phyloP scores from a whole-genome alignment of 805 yeast species.

The Saccharomycopsis oosterbeekiorum region DNA sequence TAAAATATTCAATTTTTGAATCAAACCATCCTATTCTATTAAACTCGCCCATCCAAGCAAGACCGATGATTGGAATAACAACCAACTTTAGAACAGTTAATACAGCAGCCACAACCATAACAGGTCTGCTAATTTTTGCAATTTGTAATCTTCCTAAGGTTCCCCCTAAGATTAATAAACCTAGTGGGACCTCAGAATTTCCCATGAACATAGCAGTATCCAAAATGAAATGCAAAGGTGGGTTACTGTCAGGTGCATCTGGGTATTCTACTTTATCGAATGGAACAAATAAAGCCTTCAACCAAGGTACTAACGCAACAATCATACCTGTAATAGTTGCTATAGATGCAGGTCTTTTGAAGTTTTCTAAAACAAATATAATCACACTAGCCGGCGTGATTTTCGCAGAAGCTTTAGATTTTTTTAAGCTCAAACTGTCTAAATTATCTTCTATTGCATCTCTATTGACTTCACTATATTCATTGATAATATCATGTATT shows the following conservation, averaged over 20 bases:
- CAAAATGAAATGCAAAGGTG: constrained; percentile 80
- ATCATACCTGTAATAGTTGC: constrained; percentile 55
- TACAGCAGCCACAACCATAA: constrained; percentile 52
- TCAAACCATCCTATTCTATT: constrained; percentile 46
- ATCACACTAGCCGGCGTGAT: neutral
- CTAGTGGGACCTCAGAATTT: constrained; percentile 84
- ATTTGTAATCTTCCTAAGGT: constrained; percentile 72
- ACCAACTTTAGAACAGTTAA: constrained; percentile 53
- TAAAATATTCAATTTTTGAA: constrained; percentile 54
- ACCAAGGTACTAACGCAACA: constrained; percentile 82
- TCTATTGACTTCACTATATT: constrained; percentile 9
- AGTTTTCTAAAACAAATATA: constrained; percentile 37
- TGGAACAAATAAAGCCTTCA: constrained; percentile 59
- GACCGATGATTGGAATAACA: constrained; percentile 74
- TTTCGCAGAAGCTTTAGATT: neutral
- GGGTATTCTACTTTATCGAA: constrained; percentile 37
- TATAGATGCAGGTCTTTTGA: constrained; percentile 63
- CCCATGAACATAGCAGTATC: constrained; percentile 75
- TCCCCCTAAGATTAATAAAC: constrained; percentile 76
- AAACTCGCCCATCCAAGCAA: constrained; percentile 52
- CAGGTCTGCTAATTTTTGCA: constrained; percentile 53
- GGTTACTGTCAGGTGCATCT: constrained; percentile 76
- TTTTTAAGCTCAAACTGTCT: neutral
- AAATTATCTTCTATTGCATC: neutral
- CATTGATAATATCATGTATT: constrained; percentile 1